Evolutionary conservation across 2,329 filamentous ascomycete genomes (phyloP), one percentile per base, ranked within the genome.

Genomic region (Periconia macrospinosa): DNA sequence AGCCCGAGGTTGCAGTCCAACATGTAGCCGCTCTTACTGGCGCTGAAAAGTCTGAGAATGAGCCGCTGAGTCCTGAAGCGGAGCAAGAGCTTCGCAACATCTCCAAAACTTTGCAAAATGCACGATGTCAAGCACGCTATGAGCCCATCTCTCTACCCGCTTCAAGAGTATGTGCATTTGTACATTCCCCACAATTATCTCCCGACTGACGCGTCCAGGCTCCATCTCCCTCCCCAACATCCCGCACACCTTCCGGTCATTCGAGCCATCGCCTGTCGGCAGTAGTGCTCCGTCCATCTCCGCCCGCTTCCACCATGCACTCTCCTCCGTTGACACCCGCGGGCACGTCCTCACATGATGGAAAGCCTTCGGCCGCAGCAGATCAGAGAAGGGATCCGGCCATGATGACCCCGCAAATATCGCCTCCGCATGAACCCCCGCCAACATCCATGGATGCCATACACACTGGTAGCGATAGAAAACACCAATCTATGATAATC

Each of bases 301-400:
- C 90, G 55, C 82, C 83, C 56, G 78, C 83, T 43, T 85, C 87
- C 54, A 84, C 88, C 53, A 84, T 95, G 76, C 89, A 93, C 63
- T 96, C 92, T 11, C 93, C 93, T 60, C 92, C 92, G 41, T 82
- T 97, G 49, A 97, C 92, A 13, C 93, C 93, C 17, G 87, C 91
- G 50, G 92, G 87, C 48, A 93, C 91, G 42, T 78, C 80, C 59
- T 84, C 83, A 49, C 78, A 79, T 62, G 85, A 86, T 68, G 79
- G 68, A 63, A 77, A 70, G 61, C 47, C 65, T 30, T 54, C 43
- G 19, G 61, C 62, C 65, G 65, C 66, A 60, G 63, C 72, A 67
- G 55, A 72, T 69, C 55, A 67, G 46, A 69, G 61, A 50, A 72
- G 67, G 41, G 75, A 77, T 45, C 73, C 79, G 41, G 75, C 79